Evolutionary conservation across 1,139 yeast species (phyloP).

Genomic region (Magnusiomyces ingens): DNA sequence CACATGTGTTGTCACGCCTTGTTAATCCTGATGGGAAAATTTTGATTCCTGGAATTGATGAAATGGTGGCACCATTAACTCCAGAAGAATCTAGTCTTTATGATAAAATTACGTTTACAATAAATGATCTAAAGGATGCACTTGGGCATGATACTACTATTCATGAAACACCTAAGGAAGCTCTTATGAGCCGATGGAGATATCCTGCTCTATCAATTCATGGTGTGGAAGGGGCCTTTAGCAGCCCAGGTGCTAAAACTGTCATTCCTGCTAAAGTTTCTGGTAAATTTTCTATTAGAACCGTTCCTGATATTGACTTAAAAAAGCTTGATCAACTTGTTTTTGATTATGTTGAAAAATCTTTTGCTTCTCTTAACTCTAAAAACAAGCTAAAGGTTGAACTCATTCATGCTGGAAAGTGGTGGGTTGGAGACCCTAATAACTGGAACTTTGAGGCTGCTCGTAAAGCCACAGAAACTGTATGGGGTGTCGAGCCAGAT

Average conservation of each 20-base stretch:
- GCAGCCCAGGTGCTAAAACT: slow-evolving; percentile 92
- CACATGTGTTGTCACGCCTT: slow-evolving; percentile 64
- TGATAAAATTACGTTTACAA: slow-evolving; percentile 76
- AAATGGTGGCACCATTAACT: slow-evolving; percentile 92
- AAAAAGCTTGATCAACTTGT: neutral
- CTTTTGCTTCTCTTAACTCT: slow-evolving; percentile 43
- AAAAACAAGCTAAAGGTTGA: slow-evolving; percentile 68
- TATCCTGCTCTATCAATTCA: slow-evolving; percentile 92
- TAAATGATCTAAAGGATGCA: slow-evolving; percentile 79
- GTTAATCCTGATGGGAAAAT: slow-evolving; percentile 72
- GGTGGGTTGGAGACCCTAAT: slow-evolving; percentile 94
- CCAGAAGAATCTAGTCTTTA: slow-evolving; percentile 66
- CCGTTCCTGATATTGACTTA: slow-evolving; percentile 82
- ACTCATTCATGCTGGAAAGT: slow-evolving; percentile 86
- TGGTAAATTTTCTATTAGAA: slow-evolving; percentile 94
- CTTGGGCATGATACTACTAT: slow-evolving; percentile 80
- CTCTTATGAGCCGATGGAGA: slow-evolving; percentile 96
- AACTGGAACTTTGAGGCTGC: slow-evolving; percentile 94
- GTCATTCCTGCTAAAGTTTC: slow-evolving; percentile 92
- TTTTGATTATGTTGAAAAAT: neutral
- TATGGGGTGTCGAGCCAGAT: slow-evolving; percentile 93
- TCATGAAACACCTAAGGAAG: slow-evolving; percentile 65
- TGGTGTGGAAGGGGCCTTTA: slow-evolving; percentile 97
- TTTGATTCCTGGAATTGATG: slow-evolving; percentile 76
- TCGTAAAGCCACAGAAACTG: slow-evolving; percentile 83